Base-by-base conservation (phyloP, 179 eudicot species). In the Silene noctiflora region DNA sequence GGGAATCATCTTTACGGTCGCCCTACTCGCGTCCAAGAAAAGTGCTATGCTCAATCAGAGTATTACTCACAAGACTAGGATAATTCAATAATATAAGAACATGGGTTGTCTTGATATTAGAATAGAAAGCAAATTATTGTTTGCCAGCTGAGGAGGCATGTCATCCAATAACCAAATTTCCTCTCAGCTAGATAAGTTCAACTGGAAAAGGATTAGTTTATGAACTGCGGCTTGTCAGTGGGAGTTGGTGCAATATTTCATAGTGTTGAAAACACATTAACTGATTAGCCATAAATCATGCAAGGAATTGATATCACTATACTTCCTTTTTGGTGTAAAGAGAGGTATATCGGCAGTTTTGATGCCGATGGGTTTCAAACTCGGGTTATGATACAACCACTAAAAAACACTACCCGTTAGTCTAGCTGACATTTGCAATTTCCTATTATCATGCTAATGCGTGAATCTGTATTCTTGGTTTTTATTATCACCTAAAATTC, bases 1-100 rank as follows among this genome's bases (percentile, higher is more conserved):
- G 13, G 59, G 81, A 74, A 74, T 77, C 78, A 69, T 81, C 69
- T 77, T 74, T 77, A 67, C 62, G n/a, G 25, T 74, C 69, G 72
- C 69, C 42, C 42, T 35, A 35, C 42, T 35, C 42, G 29, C 29
- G 29, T 27, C 29, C 29, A 27, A 27, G 29, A 27, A 27, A 27
- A 27, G 29, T 27, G 29, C 24, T 69, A 1, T 62, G 25, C 29
- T 64, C 21, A 58, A 70, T 29, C 51, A 75, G 48, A 29, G 16
- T 27, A 35, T 22, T 59, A 42, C n/a, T n/a, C n/a, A n/a, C 14
- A 74, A 74, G 27, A 24, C 1, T 69, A 65, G 48, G 66, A 27
- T 70, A 70, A 29, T 55, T 29, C 59, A 64, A 53, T 77, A 69
- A 39, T 53, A 21, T 64, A 56, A 33, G 56, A 70, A 69, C 56